Evolutionary conservation across 495 filamentous ascomycete genomes (phyloP), one percentile per base, ranked within the genome.

Genomic region (Penicillium pulvis): DNA sequence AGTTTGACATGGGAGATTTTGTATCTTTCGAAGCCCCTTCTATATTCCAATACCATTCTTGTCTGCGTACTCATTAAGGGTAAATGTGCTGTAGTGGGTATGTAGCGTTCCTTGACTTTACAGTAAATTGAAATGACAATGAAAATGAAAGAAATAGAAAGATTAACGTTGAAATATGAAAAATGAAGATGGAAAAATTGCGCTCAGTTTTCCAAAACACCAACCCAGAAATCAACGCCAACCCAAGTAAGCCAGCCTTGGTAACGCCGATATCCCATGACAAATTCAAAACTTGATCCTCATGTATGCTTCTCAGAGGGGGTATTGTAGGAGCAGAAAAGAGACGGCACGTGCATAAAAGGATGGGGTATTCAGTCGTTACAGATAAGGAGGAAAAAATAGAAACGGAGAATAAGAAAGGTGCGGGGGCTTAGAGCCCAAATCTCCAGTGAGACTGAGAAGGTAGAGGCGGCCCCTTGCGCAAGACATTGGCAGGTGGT

Each of bases 401-500:
- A 2, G 20, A 28, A 28, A 28, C 28, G 28, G 14, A 36, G 10
- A 12, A 12, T 1, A 14, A 36, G 33, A 1, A 14, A 2, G 33
- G 14, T 1, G 10, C 9, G 10, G 33, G 16, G 7, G 16, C 14
- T 41, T 41, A 41, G 7, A 41, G n/a, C 5, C 39, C 14, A 41
- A 41, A 41, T 6, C 39, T 41, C 39, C 39, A 41, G 4, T 7
- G 14, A 16, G 39, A 5, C n/a, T 41, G 46, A 5, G 46, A 51
- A 14, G 54, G 52, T 19, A 49, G 41, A n/a, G 57, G 58, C 43
- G 61, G 56, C 17, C 57, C 41, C 12, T 59, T 57, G 20, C 61
- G 57, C 39, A 62, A 28, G 5, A 53, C 57, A 20, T 51, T 68
- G 6, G 55, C 57, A 8, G 83, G 82, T 26, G 77, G 71, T 51